Evolutionary conservation across 495 filamentous ascomycete species (phyloP).

Genomic region (Aspergillus kassunensis): DNA sequence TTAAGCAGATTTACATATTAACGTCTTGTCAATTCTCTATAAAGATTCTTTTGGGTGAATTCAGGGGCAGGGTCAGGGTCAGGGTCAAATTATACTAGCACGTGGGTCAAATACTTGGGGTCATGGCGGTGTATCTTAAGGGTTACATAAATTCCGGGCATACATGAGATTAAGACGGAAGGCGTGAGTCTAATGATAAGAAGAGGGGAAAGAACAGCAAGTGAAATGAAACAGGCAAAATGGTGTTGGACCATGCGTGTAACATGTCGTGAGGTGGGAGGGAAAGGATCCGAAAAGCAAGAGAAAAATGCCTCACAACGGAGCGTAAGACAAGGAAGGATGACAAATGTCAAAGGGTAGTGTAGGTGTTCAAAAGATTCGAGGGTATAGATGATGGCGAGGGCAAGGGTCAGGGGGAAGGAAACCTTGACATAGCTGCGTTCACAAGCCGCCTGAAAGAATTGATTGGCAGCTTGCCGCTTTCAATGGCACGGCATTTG

Average conservation of each 20-base stretch:
- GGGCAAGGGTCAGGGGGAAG: not conserved
- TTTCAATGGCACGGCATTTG: constrained; percentile 16
- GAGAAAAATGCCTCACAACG: constrained; percentile 5
- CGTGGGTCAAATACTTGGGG: constrained; percentile 26
- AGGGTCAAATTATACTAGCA: constrained; percentile 30
- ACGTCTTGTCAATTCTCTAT: constrained; percentile 29
- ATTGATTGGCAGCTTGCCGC: constrained; percentile 6
- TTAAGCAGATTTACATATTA: constrained; percentile 6
- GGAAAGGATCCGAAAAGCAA: constrained; percentile 16
- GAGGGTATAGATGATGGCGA: constrained; percentile 5
- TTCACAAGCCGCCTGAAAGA: not conserved
- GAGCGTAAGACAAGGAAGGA: constrained; percentile 1
- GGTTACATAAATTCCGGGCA: constrained; percentile 50
- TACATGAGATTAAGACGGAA: constrained; percentile 39
- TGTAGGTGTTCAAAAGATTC: not conserved
- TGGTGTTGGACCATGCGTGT: constrained; percentile 15
- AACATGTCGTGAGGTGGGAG: constrained; percentile 14
- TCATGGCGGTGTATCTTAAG: constrained; percentile 37
- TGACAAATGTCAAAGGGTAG: constrained; percentile 1
- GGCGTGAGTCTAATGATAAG: constrained; percentile 45
- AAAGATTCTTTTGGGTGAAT: constrained; percentile 26
- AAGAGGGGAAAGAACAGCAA: constrained; percentile 15
- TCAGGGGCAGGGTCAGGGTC: not conserved
- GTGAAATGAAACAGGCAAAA: constrained; percentile 18
- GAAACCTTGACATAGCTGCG: not conserved